These are phyloP conservation scores for Aspergillus japonicus DNA, from an alignment of 2,329 filamentous ascomycete genomes.

Conservation along the genomic window DNA sequence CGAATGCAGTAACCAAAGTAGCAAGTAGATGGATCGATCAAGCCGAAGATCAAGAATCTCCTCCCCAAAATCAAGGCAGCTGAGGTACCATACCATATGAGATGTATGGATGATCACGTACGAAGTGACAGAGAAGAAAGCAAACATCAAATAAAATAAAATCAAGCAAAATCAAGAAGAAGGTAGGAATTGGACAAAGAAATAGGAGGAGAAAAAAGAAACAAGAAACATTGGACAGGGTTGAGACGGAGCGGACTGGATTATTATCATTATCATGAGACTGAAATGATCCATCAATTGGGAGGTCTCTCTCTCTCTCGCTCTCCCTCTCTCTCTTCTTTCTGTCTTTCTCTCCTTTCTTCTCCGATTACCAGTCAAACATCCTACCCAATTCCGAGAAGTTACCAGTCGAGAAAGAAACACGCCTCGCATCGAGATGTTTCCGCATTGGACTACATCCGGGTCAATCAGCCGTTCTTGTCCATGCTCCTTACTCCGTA, in stretches of 20 bases:
- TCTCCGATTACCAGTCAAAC: background rate
- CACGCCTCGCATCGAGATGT: background rate
- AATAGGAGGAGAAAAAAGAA: background rate
- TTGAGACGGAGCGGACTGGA: background rate
- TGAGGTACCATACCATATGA: background rate
- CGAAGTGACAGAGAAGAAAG: background rate
- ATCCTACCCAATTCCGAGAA: background rate
- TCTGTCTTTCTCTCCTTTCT: no score
- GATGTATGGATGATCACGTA: background rate
- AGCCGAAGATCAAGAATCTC: background rate
- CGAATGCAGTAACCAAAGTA: background rate
- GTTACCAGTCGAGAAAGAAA: background rate
- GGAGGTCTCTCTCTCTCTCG: no score
- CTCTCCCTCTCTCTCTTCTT: no score
- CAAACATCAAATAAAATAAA: background rate
- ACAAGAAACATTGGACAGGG: background rate
- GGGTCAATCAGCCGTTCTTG: background rate
- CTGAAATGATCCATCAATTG: conserved; percentile 5
- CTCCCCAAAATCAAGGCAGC: background rate
- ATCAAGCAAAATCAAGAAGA: background rate
- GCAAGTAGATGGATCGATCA: conserved; percentile 1
- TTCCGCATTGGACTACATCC: background rate
- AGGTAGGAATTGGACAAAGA: background rate
- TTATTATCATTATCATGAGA: background rate
- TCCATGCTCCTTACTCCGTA: background rate